Evolutionary conservation across 164 flowering plant species (phyloP).

Genomic region (Umbellularia californica): DNA sequence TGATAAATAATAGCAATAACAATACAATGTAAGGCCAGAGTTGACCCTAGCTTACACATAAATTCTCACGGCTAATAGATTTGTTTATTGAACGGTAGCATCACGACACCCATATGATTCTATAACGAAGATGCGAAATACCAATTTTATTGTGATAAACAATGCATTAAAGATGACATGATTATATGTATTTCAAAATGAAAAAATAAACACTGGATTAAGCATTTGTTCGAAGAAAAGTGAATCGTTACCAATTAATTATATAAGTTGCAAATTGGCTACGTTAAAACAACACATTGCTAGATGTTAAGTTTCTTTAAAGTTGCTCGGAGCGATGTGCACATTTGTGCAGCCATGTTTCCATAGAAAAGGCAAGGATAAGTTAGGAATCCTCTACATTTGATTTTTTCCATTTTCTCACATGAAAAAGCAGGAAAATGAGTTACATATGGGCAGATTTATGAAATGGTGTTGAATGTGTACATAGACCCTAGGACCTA

Average conservation of each 20-base stretch:
- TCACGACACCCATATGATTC: slow-evolving; percentile 77
- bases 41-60: slow-evolving; percentile 69
- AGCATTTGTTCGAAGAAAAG: background rate
- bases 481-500: background rate
- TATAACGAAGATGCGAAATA: slow-evolving; percentile 20
- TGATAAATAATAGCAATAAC: slow-evolving; percentile 58
- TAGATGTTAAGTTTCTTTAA: too few species aligned
- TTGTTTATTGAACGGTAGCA: slow-evolving; percentile 90
- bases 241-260: too few species aligned
- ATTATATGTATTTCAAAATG: background rate
- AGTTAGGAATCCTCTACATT: too few species aligned
- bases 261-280: too few species aligned
- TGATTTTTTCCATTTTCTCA: too few species aligned
- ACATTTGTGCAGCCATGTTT: too few species aligned
- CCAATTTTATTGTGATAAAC: background rate
- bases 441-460: background rate
- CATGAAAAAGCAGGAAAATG: too few species aligned
- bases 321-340: too few species aligned
- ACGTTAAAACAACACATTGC: too few species aligned
- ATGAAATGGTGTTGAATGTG: too few species aligned
- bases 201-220: background rate
- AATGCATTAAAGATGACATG: background rate
- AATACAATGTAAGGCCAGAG: background rate
- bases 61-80: slow-evolving; percentile 62
- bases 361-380: too few species aligned